These are phyloP conservation scores for Vitis labrusca DNA, from an alignment of 164 flowering plant species.

Conservation along the genomic window DNA sequence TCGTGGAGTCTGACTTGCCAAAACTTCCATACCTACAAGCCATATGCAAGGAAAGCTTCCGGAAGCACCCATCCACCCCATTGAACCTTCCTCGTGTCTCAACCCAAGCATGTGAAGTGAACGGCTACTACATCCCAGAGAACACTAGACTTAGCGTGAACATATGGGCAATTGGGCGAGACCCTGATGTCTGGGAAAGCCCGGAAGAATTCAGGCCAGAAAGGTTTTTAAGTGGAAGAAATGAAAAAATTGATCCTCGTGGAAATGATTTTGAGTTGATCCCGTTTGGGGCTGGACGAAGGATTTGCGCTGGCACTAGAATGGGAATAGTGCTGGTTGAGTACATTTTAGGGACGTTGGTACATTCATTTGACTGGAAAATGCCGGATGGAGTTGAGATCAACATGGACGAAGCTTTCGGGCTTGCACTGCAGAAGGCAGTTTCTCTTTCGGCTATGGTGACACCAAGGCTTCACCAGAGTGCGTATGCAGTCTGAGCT, in stretches of 20 bases:
- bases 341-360: constrained; percentile 26
- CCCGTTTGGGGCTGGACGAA: constrained; percentile 37
- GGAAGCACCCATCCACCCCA: constrained; percentile 36
- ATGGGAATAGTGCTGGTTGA: constrained; percentile 34
- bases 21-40: constrained; percentile 35
- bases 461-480: constrained; percentile 14
- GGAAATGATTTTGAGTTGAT: constrained; percentile 11
- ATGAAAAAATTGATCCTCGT: constrained; percentile 20
- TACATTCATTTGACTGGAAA: constrained; percentile 36
- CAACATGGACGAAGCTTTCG: constrained; percentile 35
- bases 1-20: constrained; percentile 26
- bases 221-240: constrained; percentile 17
- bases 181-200: constrained; percentile 31
- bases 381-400: constrained; percentile 23
- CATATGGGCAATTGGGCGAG: constrained; percentile 35
- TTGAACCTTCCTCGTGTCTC: constrained; percentile 31
- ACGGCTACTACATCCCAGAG: constrained; percentile 29
- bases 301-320: constrained; percentile 33
- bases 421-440: constrained; percentile 30
- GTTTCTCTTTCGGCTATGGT: constrained; percentile 17
- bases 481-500: constrained; percentile 1
- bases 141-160: constrained; percentile 25
- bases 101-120: constrained; percentile 19
- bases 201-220: constrained; percentile 28
- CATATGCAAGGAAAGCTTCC: constrained; percentile 30